Conservation (phyloP, 2,329 filamentous ascomycete genomes). For the Monilinia aucupariae region DNA sequence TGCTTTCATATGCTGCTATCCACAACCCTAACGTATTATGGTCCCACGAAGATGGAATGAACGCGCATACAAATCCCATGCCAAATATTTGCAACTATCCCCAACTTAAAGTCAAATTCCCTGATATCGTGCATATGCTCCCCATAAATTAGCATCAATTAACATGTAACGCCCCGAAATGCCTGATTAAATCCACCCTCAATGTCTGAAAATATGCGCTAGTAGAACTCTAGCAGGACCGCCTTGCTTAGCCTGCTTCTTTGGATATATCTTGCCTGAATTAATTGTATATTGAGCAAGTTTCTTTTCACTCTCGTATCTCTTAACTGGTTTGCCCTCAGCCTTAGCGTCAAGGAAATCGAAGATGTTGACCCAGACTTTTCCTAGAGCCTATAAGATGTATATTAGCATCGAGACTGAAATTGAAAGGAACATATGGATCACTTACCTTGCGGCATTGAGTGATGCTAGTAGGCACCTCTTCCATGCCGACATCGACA, state of each 20-base stretch:
- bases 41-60: not conserved
- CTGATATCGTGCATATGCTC: not conserved
- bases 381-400: slow-evolving; percentile 38
- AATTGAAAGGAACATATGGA: not conserved
- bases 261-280: slow-evolving; percentile 43
- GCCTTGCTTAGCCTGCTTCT: slow-evolving; percentile 38
- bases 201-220: slow-evolving; percentile 32
- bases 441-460: slow-evolving; percentile 42
- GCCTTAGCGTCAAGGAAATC: slow-evolving; percentile 40
- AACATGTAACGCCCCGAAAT: not conserved
- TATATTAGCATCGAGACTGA: not conserved
- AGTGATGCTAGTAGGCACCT: slow-evolving; percentile 39
- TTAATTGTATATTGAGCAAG: slow-evolving; percentile 38
- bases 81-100: not conserved
- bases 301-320: slow-evolving; percentile 34
- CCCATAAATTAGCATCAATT: not conserved
- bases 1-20: not conserved
- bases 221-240: slow-evolving; percentile 40
- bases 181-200: not conserved
- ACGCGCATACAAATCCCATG: not conserved
- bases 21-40: not conserved
- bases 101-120: not conserved
- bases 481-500: slow-evolving; percentile 40
- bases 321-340: slow-evolving; percentile 30
- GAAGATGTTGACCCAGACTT: slow-evolving; percentile 44